Percentiles rank a stretch among this genome's conserved stretches.
Conservation (phyloP, 202 grass and related monocot species). For the Brachypodium distachyon region DNA sequence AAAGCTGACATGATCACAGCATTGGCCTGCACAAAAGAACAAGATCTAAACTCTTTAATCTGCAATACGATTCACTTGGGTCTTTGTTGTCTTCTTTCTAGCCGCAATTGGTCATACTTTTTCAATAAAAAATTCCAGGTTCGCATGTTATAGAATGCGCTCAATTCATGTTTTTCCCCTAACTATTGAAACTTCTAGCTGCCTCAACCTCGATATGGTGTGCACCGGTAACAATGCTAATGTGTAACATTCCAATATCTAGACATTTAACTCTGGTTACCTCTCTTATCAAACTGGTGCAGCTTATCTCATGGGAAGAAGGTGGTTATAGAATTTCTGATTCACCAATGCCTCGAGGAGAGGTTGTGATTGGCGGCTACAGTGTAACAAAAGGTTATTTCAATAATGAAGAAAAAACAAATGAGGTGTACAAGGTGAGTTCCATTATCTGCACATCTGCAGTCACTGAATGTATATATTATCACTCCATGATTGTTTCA, state of each 20-base stretch:
- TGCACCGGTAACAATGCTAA: neutral
- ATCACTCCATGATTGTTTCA: constrained; percentile 1
- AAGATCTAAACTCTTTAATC: neutral
- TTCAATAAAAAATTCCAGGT: neutral
- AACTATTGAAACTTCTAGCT: neutral
- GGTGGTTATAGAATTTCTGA: constrained; percentile 73
- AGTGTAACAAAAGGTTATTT: constrained; percentile 80
- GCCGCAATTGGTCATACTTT: neutral
- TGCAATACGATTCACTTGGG: neutral
- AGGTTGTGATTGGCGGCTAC: constrained; percentile 64
- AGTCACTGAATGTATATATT: neutral
- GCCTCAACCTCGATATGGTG: neutral
- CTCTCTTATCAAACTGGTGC: constrained; percentile 12
- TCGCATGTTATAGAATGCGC: neutral
- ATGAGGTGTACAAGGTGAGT: constrained; percentile 70
- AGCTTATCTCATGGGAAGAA: constrained; percentile 77
- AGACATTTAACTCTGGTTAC: neutral
- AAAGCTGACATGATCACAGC: no score
- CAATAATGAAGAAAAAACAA: constrained; percentile 79
- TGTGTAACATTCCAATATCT: neutral
- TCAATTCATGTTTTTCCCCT: neutral
- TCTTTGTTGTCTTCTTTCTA: neutral
- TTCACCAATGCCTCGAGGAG: constrained; percentile 77
- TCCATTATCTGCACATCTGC: neutral
- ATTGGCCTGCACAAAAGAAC: neutral